These are phyloP conservation scores for Fusarium protoensiforme DNA, from an alignment of 2,329 filamentous ascomycete species.

Conservation along the genomic window DNA sequence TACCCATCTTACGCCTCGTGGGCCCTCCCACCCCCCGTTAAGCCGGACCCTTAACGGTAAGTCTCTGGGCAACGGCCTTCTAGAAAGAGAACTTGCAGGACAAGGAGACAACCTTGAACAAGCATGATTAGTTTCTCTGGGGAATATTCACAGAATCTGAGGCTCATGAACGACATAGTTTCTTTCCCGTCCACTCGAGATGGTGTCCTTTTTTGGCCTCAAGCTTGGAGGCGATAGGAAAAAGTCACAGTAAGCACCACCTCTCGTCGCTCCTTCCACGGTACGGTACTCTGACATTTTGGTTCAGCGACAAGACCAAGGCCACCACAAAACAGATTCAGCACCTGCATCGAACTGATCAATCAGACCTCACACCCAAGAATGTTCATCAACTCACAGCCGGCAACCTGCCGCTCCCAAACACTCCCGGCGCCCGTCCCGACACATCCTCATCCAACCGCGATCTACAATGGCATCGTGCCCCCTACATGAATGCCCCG, in stretches of 20 bases:
- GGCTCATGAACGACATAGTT: slow-evolving; percentile 24
- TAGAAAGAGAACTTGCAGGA: slow-evolving; percentile 28
- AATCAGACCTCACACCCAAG: slow-evolving; percentile 12
- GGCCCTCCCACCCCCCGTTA: slow-evolving; percentile 20
- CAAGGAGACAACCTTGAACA: slow-evolving; percentile 2
- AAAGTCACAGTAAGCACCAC: slow-evolving; percentile 59
- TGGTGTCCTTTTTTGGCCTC: slow-evolving; percentile 71
- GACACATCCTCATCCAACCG: slow-evolving; percentile 53
- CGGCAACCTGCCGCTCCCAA: slow-evolving; percentile 50
- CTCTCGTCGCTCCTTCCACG: not conserved
- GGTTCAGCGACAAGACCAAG: slow-evolving; percentile 38
- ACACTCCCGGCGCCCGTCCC: slow-evolving; percentile 49
- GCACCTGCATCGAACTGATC: slow-evolving; percentile 13
- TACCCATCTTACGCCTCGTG: slow-evolving; percentile 26
- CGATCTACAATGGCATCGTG: slow-evolving; percentile 42
- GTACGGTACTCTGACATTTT: slow-evolving; percentile 8
- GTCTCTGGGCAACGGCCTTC: slow-evolving; percentile 32
- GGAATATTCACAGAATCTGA: not conserved
- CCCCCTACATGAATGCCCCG: slow-evolving; percentile 49
- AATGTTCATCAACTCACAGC: slow-evolving; percentile 48
- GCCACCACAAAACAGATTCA: slow-evolving; percentile 23
- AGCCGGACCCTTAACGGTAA: slow-evolving; percentile 33
- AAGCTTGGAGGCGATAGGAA: slow-evolving; percentile 67
- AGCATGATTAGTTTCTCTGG: not conserved
- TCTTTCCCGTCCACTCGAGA: slow-evolving; percentile 41